Evolutionary conservation across 192 early-diverging fungal genomes (phyloP), one percentile per base, ranked within the genome.

Genomic region (Entomortierella parvispora): DNA sequence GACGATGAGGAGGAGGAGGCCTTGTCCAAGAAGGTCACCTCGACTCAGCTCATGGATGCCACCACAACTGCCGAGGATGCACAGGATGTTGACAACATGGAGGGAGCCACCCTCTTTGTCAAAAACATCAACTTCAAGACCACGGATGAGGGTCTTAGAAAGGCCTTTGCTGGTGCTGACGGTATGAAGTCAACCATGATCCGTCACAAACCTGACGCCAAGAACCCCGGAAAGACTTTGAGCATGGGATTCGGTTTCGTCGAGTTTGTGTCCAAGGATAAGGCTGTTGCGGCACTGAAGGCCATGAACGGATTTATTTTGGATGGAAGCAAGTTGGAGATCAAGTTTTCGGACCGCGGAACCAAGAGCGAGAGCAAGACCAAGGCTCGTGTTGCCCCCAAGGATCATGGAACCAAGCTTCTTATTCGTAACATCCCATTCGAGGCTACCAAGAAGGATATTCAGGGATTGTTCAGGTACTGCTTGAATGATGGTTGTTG

Each of bases 171-270:
- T 6, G 87, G 72, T 28, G 80, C 93, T n/a, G 85, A 87, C n/a
- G 95, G 95, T 6, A 86, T 96, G 65, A 83, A 92, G 33, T 91
- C 90, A 22, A 91, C 90, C n/a, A 83, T 89, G 45, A 90, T 99
- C 44, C 89, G 92, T 23, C 90, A 88, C 61, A 97, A 97, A 69
- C 88, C 88, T 52, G 94, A 97, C 67, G 81, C 92, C 47, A 97
- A 97, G 87, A 89, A 89, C 18, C 87, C 91, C 6, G 90, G 88
- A 14, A 83, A 84, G 47, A 87, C 86, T n/a, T 74, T 94, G 64
- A 94, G 92, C 43, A 97, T 97, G 95, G 97, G 97, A 40, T 99
- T 97, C 83, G 97, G 97, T 53, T 99, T 99, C 81, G 86, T 95
- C 52, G 96, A 99, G 85, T 99, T 96, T 84, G 83, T 83, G 47